Conservation (phyloP, 768 basidiomycete genomes). For the Boletus reticulatus region DNA sequence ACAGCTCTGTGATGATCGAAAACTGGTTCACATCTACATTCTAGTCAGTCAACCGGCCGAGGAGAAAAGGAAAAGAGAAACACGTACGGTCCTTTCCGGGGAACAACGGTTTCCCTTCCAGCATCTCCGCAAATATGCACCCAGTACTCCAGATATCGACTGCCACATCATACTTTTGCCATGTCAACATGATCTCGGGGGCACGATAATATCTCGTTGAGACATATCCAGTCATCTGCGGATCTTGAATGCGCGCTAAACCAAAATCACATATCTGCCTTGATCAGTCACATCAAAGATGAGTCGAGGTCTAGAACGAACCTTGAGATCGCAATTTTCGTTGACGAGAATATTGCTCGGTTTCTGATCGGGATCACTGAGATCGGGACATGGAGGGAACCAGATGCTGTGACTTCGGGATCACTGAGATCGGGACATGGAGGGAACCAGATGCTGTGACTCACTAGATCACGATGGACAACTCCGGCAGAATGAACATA, state of each 20-base stretch:
- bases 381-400: not conserved
- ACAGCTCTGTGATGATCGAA: constrained; percentile 96
- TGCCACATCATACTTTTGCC: constrained; percentile 99
- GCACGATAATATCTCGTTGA: constrained; percentile 99
- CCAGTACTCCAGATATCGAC: constrained; percentile 99
- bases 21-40: constrained; percentile 97
- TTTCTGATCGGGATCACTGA: constrained; percentile 54
- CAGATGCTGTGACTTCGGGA: constrained; percentile 22
- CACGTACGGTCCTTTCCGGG: constrained; percentile 98
- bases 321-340: constrained; percentile 99
- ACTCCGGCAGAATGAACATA: constrained; percentile 99
- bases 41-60: not conserved
- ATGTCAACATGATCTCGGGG: constrained; percentile 99
- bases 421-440: not conserved
- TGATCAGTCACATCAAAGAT: constrained; percentile 2
- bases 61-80: not conserved
- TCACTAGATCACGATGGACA: constrained; percentile 92
- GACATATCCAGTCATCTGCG: constrained; percentile 99
- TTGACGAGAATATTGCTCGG: constrained; percentile 99
- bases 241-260: constrained; percentile 96
- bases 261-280: constrained; percentile 97
- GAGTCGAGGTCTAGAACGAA: constrained; percentile 29
- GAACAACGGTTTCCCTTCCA: constrained; percentile 97
- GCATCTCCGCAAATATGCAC: constrained; percentile 99
- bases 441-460: constrained; percentile 22